Base-by-base conservation (phyloP, 176 grass and related monocot genomes). In the Cymbopogon citratus region DNA sequence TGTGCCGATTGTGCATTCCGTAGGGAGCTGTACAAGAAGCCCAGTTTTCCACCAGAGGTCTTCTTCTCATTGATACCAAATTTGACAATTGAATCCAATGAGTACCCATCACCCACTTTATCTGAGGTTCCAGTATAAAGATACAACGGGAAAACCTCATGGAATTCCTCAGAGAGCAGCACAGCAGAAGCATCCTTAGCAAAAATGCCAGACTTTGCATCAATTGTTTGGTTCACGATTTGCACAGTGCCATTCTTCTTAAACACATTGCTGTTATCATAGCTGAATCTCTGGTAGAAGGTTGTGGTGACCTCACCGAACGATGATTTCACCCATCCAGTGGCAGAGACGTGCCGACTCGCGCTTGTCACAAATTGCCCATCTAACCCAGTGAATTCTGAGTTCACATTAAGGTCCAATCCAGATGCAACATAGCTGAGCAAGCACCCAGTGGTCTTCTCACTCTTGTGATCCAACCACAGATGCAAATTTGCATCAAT, bases 401-500 rank as follows among this genome's bases (percentile, higher is more conserved):
- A 84, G 28, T 76, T 60, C 48, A 81, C 41, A 26, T 19, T 77
- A 35, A 71, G 52, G 41, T 54, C 26, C 13, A 85, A 36, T 21
- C 29, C 7, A 1, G 78, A 18, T 5, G 76, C 73, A 19, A 83
- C 66, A 33, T 93, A 85, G 38, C 75, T 80, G 43, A 88, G n/a
- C 57, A 93, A 63, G 21, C 76, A 43, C 5, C 85, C 91, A 4
- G 52, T 76, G 39, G 86, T 88, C 34, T 74, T 73, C 27, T 18
- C 66, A 16, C 84, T 90, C 63, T 82, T 74, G 5, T 77, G 80
- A 80, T 94, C 92, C 14, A 94, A 19, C 92, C 92, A 94, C 1
- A 94, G 63, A 57, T 91, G 91, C 24, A 94, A 59, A 78, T 94
- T 94, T 24, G 83, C 86, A 69, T 88, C 85, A 25, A 94, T 15